A percentile compares a stretch with the other conserved stretches of the same genome.
Evolutionary conservation across 164 flowering plant genomes (phyloP).

Genomic region (Annona squamosa): DNA sequence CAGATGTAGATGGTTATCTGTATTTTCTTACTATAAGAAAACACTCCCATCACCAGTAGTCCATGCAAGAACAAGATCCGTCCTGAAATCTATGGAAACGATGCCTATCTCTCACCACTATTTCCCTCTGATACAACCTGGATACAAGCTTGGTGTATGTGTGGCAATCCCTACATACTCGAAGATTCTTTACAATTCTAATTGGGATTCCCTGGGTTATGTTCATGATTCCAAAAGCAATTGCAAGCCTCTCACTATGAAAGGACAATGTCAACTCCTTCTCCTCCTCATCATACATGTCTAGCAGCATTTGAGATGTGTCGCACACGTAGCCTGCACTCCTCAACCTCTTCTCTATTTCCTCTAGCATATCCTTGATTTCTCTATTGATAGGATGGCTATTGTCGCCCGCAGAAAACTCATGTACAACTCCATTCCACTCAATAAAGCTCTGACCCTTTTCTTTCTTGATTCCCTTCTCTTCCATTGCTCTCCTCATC

Average conservation of each 20-base stretch:
- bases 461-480: slow-evolving; percentile 27
- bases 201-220: neutral
- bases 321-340: slow-evolving; percentile 12
- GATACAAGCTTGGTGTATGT: slow-evolving; percentile 14
- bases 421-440: slow-evolving; percentile 39
- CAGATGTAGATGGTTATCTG: too few relatives aligned
- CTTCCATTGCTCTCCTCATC: slow-evolving; percentile 28
- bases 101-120: slow-evolving; percentile 14
- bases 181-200: slow-evolving; percentile 18
- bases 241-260: slow-evolving; percentile 14
- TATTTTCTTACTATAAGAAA: too few relatives aligned
- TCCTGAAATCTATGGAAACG: slow-evolving; percentile 17
- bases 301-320: slow-evolving; percentile 8
- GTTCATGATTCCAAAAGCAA: slow-evolving; percentile 13
- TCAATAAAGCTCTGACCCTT: slow-evolving; percentile 44
- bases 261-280: slow-evolving; percentile 6
- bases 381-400: slow-evolving; percentile 2
- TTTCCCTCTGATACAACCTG: slow-evolving; percentile 11
- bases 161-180: slow-evolving; percentile 18
- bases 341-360: slow-evolving; percentile 8
- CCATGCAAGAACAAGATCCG: slow-evolving; percentile 19
- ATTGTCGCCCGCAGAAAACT: slow-evolving; percentile 31
- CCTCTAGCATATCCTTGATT: slow-evolving; percentile 1
- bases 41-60: slow-evolving; percentile 15
- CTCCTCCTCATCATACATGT: slow-evolving; percentile 11